Conservation (phyloP, 139 green algal genomes). For the Closterium sp. region DNA sequence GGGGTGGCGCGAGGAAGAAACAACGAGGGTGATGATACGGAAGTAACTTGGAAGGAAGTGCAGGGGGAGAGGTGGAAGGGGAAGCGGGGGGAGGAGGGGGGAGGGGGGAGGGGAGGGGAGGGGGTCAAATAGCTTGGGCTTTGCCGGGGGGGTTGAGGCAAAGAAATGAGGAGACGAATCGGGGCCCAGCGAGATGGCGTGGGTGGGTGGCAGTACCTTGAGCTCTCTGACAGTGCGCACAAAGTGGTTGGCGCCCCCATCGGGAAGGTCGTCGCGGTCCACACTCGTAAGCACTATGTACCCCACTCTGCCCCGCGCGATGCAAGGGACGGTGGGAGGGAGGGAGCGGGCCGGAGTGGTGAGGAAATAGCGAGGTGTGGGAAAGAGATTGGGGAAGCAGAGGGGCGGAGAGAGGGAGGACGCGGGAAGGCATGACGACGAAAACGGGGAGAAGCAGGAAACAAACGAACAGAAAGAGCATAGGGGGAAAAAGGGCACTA, state of each 20-base stretch:
- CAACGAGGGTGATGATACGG: neutral
- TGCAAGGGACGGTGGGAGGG: neutral
- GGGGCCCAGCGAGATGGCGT: neutral
- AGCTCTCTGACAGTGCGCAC: conserved; percentile 71
- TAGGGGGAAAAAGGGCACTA: neutral
- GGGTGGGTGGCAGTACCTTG: conserved; percentile 21
- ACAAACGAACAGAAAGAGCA: neutral
- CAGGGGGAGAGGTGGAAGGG: neutral
- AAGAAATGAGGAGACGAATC: neutral
- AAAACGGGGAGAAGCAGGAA: neutral
- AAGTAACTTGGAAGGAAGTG: neutral
- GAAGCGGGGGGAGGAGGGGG: neutral
- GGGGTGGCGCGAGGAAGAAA: neutral
- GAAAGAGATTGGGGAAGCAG: neutral
- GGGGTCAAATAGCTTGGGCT: too few relatives aligned
- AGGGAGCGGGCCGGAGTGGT: neutral
- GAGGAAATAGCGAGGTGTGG: neutral
- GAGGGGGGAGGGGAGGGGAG: neutral
- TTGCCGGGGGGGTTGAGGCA: neutral
- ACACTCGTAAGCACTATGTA: conserved; percentile 97
- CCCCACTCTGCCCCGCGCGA: conserved; percentile 63
- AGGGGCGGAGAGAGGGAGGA: neutral
- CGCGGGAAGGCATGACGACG: neutral
- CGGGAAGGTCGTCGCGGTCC: conserved; percentile 91
- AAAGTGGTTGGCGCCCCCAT: conserved; percentile 84